phyloP scores from a whole-genome alignment of 129 eudicot genomes.

The Daucus carota region DNA sequence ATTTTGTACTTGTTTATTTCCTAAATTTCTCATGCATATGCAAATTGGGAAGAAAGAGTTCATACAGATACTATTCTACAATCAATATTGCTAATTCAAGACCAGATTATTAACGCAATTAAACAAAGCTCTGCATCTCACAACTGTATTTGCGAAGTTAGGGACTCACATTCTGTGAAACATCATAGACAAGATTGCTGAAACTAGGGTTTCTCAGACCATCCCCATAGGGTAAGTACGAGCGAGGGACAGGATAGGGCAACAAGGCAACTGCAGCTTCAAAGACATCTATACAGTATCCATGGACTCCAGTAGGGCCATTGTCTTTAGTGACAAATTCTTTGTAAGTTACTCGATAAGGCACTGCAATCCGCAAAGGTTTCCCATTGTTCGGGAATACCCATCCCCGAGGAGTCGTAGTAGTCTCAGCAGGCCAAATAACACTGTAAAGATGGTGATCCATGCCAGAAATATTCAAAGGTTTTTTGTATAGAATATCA shows the following conservation, averaged over 20 bases:
- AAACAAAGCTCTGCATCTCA: background rate
- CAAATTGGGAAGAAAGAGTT: background rate
- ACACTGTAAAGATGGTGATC: constrained; percentile 14
- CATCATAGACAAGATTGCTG: constrained; percentile 12
- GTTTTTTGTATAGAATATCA: constrained; percentile 16
- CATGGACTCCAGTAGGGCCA: constrained; percentile 8
- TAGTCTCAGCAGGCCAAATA: constrained; percentile 24
- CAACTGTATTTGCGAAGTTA: background rate
- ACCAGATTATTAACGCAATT: background rate
- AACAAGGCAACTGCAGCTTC: constrained; percentile 25
- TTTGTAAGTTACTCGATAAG: constrained; percentile 14
- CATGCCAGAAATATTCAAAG: constrained; percentile 3
- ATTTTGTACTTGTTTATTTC: background rate
- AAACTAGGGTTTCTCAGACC: constrained; percentile 21
- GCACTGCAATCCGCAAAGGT: constrained; percentile 25
- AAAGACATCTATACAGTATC: constrained; percentile 29
- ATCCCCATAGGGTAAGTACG: constrained; percentile 20
- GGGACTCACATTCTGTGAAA: constrained; percentile 21
- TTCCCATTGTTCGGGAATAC: constrained; percentile 28
- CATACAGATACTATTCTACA: background rate
- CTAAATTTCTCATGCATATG: background rate
- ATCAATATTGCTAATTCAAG: background rate
- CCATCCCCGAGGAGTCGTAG: constrained; percentile 23
- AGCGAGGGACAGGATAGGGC: constrained; percentile 29
- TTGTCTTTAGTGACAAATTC: constrained; percentile 17